phyloP scores from a whole-genome alignment of 257 asterid species.

The Nicotiana undulata region DNA sequence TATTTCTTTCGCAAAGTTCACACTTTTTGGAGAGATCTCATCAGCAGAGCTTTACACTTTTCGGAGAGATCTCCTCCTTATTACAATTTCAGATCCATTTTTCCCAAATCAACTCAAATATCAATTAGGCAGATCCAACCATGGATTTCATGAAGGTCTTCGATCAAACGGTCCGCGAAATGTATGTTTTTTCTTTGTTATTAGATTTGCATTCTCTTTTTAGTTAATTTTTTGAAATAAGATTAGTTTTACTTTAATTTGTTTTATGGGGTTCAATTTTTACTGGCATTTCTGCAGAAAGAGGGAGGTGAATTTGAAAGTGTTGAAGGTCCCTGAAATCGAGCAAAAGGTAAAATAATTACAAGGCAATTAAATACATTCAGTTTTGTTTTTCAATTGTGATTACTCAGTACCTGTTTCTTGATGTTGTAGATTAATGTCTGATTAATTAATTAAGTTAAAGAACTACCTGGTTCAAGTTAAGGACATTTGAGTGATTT shows the following conservation, averaged over 20 bases:
- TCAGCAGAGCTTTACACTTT: neutral
- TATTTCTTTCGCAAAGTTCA: neutral
- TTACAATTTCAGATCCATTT: neutral
- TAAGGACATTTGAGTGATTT: neutral
- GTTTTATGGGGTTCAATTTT: neutral
- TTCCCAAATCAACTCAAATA: no score
- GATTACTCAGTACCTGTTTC: neutral
- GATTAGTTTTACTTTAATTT: neutral
- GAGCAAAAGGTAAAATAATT: constrained; percentile 66
- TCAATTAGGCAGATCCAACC: constrained; percentile 49
- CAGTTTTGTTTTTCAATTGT: neutral
- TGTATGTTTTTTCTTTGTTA: constrained; percentile 36
- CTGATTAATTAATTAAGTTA: constrained; percentile 2
- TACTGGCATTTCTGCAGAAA: constrained; percentile 41
- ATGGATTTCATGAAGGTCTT: constrained; percentile 95
- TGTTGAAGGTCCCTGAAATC: constrained; percentile 89
- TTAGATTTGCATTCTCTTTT: neutral
- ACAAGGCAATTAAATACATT: neutral
- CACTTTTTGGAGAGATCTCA: neutral
- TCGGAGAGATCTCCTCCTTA: neutral
- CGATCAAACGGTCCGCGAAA: constrained; percentile 97
- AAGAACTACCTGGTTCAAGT: neutral
- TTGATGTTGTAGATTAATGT: neutral
- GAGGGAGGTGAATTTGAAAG: constrained; percentile 97
- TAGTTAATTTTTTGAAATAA: neutral